Conservation (phyloP, 1,284 basidiomycete genomes). For the Ceraceosorus guamensis region DNA sequence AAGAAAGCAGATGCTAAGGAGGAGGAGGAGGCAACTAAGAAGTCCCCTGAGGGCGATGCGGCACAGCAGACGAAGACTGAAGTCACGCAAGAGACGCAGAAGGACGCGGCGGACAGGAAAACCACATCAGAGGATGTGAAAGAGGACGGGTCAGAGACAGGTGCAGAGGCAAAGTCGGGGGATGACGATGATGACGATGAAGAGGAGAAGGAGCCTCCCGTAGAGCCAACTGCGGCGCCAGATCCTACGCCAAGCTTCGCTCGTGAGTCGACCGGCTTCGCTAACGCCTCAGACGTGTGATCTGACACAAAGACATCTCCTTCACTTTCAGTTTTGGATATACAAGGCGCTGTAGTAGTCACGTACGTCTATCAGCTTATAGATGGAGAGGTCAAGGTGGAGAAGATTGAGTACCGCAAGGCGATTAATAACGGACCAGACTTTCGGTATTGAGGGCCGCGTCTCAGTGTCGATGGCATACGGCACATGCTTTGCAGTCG, state of each 20-base stretch:
- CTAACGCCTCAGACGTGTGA: background rate
- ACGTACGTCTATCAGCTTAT: constrained; percentile 48
- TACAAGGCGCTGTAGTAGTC: constrained; percentile 43
- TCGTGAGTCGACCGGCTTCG: constrained; percentile 15
- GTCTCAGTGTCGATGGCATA: too few relatives aligned
- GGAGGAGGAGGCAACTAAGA: constrained; percentile 1
- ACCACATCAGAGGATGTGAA: background rate
- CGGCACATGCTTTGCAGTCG: too few relatives aligned
- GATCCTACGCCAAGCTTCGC: constrained; percentile 36
- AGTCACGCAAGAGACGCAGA: background rate
- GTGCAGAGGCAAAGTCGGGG: background rate
- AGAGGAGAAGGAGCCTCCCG: constrained; percentile 3
- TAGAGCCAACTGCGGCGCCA: constrained; percentile 22
- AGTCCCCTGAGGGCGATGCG: background rate
- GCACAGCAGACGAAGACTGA: background rate
- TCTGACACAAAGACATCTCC: background rate
- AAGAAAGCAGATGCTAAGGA: background rate
- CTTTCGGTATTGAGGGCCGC: too few relatives aligned
- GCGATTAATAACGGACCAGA: background rate
- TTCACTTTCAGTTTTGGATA: constrained; percentile 33
- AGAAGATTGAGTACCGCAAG: constrained; percentile 46
- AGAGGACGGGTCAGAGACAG: background rate
- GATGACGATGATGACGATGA: background rate
- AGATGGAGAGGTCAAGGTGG: constrained; percentile 46
- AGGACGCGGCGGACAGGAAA: background rate